These are phyloP conservation scores for Trypanosoma cruzi DNA, from an alignment of 208 protist genomes.

Conservation along the genomic window DNA sequence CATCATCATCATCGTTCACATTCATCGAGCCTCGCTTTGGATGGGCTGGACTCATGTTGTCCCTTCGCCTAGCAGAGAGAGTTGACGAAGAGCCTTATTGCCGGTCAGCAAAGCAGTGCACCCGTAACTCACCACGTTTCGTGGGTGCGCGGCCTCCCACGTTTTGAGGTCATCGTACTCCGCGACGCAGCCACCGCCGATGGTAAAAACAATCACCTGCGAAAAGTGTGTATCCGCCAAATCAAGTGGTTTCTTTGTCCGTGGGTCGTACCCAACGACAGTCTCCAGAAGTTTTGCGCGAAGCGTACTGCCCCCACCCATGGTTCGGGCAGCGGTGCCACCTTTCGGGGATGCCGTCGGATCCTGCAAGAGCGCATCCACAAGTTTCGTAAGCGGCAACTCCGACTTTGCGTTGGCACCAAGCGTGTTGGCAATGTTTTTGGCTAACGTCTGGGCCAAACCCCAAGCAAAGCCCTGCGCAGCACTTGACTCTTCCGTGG, in stretches of 20 bases:
- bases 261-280: slow-evolving; percentile 75
- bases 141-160: slow-evolving; percentile 73
- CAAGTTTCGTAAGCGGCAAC: slow-evolving; percentile 85
- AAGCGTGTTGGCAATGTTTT: slow-evolving; percentile 80
- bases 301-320: slow-evolving; percentile 19
- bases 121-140: slow-evolving; percentile 88
- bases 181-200: slow-evolving; percentile 80
- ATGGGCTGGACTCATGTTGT: background rate
- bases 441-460: slow-evolving; percentile 85
- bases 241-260: slow-evolving; percentile 63
- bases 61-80: slow-evolving; percentile 53
- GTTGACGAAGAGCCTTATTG: slow-evolving; percentile 76
- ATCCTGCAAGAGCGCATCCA: slow-evolving; percentile 85
- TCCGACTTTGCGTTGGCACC: slow-evolving; percentile 58
- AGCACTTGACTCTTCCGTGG: slow-evolving; percentile 8
- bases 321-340: slow-evolving; percentile 8
- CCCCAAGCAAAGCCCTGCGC: slow-evolving; percentile 79
- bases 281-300: slow-evolving; percentile 48
- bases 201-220: slow-evolving; percentile 87
- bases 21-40: background rate
- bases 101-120: slow-evolving; percentile 81
- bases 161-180: slow-evolving; percentile 92
- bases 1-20: background rate
- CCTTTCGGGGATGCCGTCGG: slow-evolving; percentile 11
- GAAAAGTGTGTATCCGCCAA: slow-evolving; percentile 69